Conservation (phyloP, 257 asterid genomes). For the Catharanthus roseus region DNA sequence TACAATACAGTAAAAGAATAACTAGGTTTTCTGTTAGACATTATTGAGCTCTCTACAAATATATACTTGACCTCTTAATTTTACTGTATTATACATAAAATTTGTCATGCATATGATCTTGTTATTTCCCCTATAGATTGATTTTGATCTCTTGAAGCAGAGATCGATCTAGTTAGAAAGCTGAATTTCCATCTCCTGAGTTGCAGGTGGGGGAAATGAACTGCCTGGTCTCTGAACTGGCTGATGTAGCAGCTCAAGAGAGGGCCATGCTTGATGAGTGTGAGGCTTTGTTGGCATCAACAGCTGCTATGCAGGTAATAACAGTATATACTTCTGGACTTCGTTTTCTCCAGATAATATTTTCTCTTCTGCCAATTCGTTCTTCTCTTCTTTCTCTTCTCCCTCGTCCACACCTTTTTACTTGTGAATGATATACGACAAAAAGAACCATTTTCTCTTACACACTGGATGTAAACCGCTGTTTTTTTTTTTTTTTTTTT, state of each 20-base stretch:
- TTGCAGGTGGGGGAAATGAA: constrained; percentile 68
- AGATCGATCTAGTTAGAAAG: neutral
- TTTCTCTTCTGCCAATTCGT: neutral
- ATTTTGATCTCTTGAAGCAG: neutral
- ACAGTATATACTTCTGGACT: neutral
- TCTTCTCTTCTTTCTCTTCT: neutral
- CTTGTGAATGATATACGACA: too few species aligned
- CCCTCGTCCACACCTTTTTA: too few species aligned
- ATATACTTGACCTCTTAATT: neutral
- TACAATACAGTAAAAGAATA: too few species aligned
- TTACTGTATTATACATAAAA: neutral
- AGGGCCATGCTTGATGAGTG: constrained; percentile 78
- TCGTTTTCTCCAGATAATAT: neutral
- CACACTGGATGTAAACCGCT: too few species aligned
- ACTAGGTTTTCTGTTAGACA: too few species aligned
- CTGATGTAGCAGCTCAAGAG: constrained; percentile 70
- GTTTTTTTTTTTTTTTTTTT: neutral
- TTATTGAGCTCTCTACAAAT: neutral
- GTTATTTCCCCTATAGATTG: neutral
- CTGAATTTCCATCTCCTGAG: constrained; percentile 8
- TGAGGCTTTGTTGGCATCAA: constrained; percentile 53
- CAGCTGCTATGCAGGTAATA: constrained; percentile 67
- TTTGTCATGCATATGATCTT: neutral
- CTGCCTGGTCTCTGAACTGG: constrained; percentile 67
- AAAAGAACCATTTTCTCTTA: too few species aligned